These are phyloP conservation scores for Nicotiana attenuata DNA, from an alignment of 257 asterid genomes.

Conservation along the genomic window DNA sequence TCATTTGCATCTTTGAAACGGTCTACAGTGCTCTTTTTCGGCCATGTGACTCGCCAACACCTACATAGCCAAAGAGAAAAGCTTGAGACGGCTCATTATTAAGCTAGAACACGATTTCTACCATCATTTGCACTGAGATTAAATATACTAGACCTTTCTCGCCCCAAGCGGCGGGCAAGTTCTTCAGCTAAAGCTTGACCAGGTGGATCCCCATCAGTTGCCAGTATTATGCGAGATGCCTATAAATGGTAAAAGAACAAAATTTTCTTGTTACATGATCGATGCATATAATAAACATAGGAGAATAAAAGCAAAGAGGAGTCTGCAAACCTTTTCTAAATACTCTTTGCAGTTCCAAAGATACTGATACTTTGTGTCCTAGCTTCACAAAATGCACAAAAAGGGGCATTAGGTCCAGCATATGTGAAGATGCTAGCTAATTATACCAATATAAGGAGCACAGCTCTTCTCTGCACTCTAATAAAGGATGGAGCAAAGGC, in stretches of 20 bases:
- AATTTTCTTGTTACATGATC: conserved; percentile 19
- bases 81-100: neutral
- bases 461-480: neutral
- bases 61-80: conserved; percentile 37
- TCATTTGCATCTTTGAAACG: conserved; percentile 92
- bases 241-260: conserved; percentile 20
- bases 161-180: conserved; percentile 96
- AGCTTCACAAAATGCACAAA: conserved; percentile 49
- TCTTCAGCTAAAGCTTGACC: conserved; percentile 98
- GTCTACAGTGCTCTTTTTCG: conserved; percentile 57
- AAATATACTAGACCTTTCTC: conserved; percentile 59
- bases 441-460: neutral
- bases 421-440: conserved; percentile 11
- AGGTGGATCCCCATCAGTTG: conserved; percentile 91
- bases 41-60: conserved; percentile 99
- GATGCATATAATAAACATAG: conserved; percentile 13
- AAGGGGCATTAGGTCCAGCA: conserved; percentile 36
- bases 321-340: conserved; percentile 52
- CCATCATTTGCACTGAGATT: neutral
- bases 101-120: neutral
- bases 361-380: conserved; percentile 88
- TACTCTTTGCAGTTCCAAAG: conserved; percentile 96
- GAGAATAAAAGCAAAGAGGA: conserved; percentile 3
- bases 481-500: neutral
- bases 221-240: conserved; percentile 98